Percentiles rank a stretch among this genome's conserved stretches.
These are phyloP conservation scores for Fusarium sarcochroum DNA, from an alignment of 2,329 filamentous ascomycete species.

Conservation along the genomic window DNA sequence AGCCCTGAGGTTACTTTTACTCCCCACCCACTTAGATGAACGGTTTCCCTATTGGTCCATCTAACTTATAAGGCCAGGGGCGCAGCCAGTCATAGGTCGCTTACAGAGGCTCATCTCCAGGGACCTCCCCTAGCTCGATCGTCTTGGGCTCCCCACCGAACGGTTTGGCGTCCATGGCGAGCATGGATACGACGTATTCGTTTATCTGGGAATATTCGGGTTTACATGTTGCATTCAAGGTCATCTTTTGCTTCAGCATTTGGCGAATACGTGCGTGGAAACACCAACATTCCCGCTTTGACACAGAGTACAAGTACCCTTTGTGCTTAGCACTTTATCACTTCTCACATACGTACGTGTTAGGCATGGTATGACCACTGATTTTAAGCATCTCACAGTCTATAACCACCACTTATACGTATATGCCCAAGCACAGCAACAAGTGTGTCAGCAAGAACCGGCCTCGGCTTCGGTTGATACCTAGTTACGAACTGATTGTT, in stretches of 20 bases:
- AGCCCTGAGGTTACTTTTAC: slow-evolving; percentile 18
- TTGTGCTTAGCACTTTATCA: no score
- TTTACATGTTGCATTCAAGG: not conserved
- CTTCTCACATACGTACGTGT: no score
- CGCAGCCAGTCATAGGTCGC: slow-evolving; percentile 23
- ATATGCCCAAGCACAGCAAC: no score
- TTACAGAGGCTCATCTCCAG: slow-evolving; percentile 30
- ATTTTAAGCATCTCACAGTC: no score
- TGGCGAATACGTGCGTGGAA: slow-evolving; percentile 21
- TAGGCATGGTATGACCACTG: no score
- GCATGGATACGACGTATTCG: slow-evolving; percentile 44
- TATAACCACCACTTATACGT: no score
- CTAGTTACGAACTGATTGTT: no score
- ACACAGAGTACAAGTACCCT: no score
- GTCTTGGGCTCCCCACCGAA: slow-evolving; percentile 21
- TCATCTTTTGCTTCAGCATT: not conserved
- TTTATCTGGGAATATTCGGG: slow-evolving; percentile 37
- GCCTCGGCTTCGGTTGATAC: no score
- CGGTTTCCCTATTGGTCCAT: slow-evolving; percentile 26
- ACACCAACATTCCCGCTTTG: not conserved
- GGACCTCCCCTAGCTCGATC: slow-evolving; percentile 39
- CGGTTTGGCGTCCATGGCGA: slow-evolving; percentile 11
- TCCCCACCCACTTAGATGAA: slow-evolving; percentile 14
- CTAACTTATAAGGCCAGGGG: slow-evolving; percentile 32
- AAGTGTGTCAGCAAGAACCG: no score